phyloP scores from a whole-genome alignment of 2,329 filamentous ascomycete species.

The Sporothrix pseudoabietina region DNA sequence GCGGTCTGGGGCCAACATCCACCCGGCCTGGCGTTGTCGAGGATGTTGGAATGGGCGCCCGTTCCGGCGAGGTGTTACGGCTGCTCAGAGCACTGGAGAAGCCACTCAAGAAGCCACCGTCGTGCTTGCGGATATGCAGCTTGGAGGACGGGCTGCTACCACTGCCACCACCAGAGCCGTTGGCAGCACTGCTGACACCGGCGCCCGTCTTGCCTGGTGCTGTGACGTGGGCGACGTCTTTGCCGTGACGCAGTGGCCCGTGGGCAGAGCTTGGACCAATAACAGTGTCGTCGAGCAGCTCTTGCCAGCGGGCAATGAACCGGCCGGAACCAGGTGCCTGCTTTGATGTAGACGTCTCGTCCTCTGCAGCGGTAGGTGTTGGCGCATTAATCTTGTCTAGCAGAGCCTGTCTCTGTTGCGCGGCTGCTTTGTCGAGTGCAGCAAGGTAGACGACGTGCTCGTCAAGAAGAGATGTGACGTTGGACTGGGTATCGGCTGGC shows the following conservation, averaged over 20 bases:
- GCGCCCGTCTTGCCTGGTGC: constrained; percentile 43
- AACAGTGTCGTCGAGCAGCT: constrained; percentile 67
- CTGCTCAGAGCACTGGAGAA: constrained; percentile 27
- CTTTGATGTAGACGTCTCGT: background rate
- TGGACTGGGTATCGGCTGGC: constrained; percentile 47
- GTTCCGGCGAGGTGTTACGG: constrained; percentile 23
- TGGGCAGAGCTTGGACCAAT: constrained; percentile 57
- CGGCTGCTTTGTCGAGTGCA: constrained; percentile 56
- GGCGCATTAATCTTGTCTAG: constrained; percentile 46
- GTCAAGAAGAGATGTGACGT: constrained; percentile 57
- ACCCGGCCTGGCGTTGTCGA: background rate
- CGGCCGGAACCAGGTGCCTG: constrained; percentile 64
- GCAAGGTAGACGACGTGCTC: constrained; percentile 63
- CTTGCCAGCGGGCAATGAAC: constrained; percentile 72
- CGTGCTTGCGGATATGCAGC: constrained; percentile 1
- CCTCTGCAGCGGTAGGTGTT: constrained; percentile 26
- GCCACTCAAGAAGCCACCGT: constrained; percentile 21
- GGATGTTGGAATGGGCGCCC: background rate
- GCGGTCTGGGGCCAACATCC: constrained; percentile 6
- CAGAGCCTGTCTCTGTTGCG: constrained; percentile 58
- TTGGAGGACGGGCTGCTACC: background rate
- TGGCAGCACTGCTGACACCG: background rate
- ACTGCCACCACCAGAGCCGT: background rate
- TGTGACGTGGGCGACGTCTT: constrained; percentile 49
- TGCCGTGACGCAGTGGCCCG: constrained; percentile 57